Evolutionary conservation across 2,329 filamentous ascomycete species (phyloP).

Genomic region (Teratosphaeria epicoccoides): DNA sequence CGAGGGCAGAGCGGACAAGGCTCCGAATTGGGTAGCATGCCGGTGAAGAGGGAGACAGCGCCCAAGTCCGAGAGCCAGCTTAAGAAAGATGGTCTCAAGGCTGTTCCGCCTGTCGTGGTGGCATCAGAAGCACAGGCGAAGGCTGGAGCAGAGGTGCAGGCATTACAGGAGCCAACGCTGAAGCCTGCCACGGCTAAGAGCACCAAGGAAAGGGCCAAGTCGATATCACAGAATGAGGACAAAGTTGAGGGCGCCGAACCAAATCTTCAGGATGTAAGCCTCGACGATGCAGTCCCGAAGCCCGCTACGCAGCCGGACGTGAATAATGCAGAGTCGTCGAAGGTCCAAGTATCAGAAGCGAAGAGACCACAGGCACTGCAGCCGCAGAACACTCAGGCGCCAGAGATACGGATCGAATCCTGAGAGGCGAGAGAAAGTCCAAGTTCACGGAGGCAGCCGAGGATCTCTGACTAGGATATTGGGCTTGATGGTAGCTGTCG

Average conservation of each 20-base stretch:
- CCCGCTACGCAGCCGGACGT: not conserved
- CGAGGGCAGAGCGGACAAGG: conserved; percentile 59
- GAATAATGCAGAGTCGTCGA: not conserved
- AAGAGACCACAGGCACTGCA: conserved; percentile 6
- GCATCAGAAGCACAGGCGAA: not conserved
- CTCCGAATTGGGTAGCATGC: conserved; percentile 58
- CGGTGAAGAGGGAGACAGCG: conserved; percentile 7
- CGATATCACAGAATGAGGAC: not conserved
- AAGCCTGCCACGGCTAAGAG: not conserved
- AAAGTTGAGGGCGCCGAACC: not conserved
- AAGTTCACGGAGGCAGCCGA: conserved; percentile 16
- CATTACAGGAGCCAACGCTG: not conserved
- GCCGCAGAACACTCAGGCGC: conserved; percentile 14
- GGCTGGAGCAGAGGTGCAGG: not conserved
- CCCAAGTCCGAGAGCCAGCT: conserved; percentile 17
- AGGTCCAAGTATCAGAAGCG: not conserved
- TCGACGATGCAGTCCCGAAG: not conserved
- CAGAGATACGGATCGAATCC: conserved; percentile 16
- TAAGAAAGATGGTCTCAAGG: conserved; percentile 7
- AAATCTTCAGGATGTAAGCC: not conserved
- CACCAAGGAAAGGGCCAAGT: not conserved
- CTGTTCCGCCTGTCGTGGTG: not conserved
- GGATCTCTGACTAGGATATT: conserved; percentile 5
- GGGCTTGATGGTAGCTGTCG: not conserved
- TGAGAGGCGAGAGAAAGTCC: conserved; percentile 9